phyloP scores from a whole-genome alignment of 352 stramenopile genomes.

The Globisporangium uncinulatum region DNA sequence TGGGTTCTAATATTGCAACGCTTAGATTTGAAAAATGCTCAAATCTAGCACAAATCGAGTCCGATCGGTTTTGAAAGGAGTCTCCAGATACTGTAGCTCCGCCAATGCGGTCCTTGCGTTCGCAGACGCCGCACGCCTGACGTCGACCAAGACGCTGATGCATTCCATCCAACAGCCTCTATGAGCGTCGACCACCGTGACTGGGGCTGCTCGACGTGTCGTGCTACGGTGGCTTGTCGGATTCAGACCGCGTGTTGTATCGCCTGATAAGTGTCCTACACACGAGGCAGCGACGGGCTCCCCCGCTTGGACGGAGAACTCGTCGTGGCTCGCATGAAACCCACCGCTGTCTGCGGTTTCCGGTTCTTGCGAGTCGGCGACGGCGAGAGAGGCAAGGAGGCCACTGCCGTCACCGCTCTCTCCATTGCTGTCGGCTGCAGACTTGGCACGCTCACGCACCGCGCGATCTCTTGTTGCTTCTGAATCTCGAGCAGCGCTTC shows the following conservation, averaged over 20 bases:
- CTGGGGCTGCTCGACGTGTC: background rate
- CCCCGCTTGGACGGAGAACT: background rate
- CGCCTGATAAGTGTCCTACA: constrained; percentile 1
- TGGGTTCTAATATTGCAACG: no score
- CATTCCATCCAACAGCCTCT: no score
- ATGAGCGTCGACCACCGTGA: no score
- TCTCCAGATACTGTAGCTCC: no score
- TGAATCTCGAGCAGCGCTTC: constrained; percentile 17
- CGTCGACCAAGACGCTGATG: no score
- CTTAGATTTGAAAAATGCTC: no score
- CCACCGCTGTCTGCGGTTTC: constrained; percentile 10
- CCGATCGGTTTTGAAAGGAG: no score
- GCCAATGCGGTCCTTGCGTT: no score
- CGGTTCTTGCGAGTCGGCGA: constrained; percentile 15
- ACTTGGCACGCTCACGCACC: constrained; percentile 50
- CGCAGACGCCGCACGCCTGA: no score
- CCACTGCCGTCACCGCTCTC: constrained; percentile 19
- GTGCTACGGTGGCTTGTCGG: background rate
- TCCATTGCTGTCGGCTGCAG: constrained; percentile 59
- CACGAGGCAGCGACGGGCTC: constrained; percentile 12
- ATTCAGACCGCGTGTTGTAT: background rate
- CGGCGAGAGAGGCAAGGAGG: background rate
- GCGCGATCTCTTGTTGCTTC: constrained; percentile 31
- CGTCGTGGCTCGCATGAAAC: constrained; percentile 11
- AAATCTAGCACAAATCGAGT: no score